A percentile compares a stretch with the other conserved stretches of the same genome.
Evolutionary conservation across 1,284 basidiomycete genomes (phyloP).

Genomic region (Cryptococcus amylolentus): DNA sequence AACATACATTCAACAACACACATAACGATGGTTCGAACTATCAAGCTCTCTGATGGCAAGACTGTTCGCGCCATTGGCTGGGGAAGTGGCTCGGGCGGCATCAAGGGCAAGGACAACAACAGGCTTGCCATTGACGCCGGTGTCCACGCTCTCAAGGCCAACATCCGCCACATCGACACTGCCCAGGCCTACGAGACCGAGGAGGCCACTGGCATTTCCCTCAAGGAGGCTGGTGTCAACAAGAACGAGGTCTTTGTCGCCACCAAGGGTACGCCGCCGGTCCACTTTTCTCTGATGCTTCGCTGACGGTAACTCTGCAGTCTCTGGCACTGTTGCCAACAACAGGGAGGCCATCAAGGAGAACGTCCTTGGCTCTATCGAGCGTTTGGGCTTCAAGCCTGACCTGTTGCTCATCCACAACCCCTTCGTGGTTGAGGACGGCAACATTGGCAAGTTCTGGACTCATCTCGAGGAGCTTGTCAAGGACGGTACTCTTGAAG

Average conservation of each 20-base stretch:
- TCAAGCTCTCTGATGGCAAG: conserved; percentile 37
- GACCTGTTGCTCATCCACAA: conserved; percentile 39
- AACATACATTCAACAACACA: too few relatives aligned
- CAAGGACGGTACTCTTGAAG: conserved; percentile 58
- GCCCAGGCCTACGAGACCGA: conserved; percentile 46
- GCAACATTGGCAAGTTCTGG: conserved; percentile 28
- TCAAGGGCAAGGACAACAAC: background rate
- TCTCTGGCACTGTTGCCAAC: conserved; percentile 5
- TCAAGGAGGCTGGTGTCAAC: conserved; percentile 49
- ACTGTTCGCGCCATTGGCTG: conserved; percentile 37
- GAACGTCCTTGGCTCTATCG: conserved; percentile 24
- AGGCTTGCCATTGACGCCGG: conserved; percentile 4
- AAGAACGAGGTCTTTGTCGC: conserved; percentile 54
- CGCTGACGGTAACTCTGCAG: background rate
- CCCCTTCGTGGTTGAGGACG: conserved; percentile 25
- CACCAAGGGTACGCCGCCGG: conserved; percentile 51
- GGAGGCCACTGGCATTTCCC: conserved; percentile 48
- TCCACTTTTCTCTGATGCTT: background rate
- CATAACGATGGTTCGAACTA: conserved; percentile 18
- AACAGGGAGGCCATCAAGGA: conserved; percentile 19
- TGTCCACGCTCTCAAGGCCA: conserved; percentile 33
- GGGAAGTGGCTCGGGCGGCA: conserved; percentile 13
- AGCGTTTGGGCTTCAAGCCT: conserved; percentile 26
- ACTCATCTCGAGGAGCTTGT: conserved; percentile 42
- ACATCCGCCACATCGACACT: conserved; percentile 47